Conservation (phyloP, 345 rosid species). For the Eucalyptus erythrocorys region DNA sequence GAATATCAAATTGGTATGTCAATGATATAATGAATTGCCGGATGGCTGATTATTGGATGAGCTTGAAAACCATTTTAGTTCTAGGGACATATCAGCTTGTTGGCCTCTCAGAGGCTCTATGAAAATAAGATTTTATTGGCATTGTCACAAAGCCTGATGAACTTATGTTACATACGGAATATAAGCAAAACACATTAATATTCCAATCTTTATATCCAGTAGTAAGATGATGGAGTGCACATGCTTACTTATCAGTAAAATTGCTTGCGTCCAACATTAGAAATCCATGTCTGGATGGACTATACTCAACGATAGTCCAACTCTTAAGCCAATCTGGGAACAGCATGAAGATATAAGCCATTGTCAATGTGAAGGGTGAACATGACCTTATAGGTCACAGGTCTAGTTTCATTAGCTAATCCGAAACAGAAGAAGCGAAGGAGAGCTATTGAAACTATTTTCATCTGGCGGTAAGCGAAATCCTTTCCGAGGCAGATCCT, state of each 20-base stretch:
- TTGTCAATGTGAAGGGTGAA: constrained; percentile 58
- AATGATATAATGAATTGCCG: neutral
- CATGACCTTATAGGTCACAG: constrained; percentile 41
- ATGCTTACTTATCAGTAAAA: neutral
- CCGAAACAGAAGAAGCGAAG: constrained; percentile 50
- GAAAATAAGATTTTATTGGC: neutral
- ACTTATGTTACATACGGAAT: neutral
- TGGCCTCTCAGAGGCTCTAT: neutral
- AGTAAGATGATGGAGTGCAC: neutral
- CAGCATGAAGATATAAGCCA: constrained; percentile 33
- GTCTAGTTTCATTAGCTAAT: constrained; percentile 25
- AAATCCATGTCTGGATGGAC: neutral
- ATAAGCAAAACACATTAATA: neutral
- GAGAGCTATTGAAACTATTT: constrained; percentile 51
- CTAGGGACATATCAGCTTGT: neutral
- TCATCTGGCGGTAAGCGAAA: constrained; percentile 75
- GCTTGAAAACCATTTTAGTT: neutral
- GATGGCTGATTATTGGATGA: neutral
- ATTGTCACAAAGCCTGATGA: neutral
- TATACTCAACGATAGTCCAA: neutral
- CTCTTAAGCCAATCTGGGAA: constrained; percentile 2
- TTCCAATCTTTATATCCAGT: neutral
- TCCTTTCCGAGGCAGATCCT: constrained; percentile 72
- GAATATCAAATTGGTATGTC: neutral
- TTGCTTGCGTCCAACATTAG: neutral